phyloP scores from a whole-genome alignment of 345 rosid species.

The Populus pruinosa region DNA sequence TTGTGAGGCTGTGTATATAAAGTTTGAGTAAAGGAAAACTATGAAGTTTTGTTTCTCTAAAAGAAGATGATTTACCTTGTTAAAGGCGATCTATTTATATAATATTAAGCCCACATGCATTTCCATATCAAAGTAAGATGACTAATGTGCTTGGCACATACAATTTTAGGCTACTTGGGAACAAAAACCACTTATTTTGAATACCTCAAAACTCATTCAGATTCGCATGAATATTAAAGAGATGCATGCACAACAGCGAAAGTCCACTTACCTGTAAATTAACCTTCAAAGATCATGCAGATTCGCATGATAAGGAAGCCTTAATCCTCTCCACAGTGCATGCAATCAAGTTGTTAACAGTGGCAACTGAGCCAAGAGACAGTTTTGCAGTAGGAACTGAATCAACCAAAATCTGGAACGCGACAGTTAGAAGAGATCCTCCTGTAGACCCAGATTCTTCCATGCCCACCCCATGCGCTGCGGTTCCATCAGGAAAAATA shows the following conservation, averaged over 20 bases:
- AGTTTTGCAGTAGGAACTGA: slow-evolving; percentile 76
- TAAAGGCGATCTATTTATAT: no score
- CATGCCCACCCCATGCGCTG: slow-evolving; percentile 12
- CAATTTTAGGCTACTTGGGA: no score
- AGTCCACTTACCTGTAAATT: neutral
- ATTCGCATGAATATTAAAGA: no score
- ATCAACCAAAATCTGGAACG: slow-evolving; percentile 76
- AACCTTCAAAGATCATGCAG: slow-evolving; percentile 18
- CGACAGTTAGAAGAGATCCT: slow-evolving; percentile 78
- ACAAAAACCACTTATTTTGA: no score
- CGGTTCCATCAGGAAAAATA: slow-evolving; percentile 58
- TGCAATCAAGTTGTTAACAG: slow-evolving; percentile 66
- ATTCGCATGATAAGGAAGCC: slow-evolving; percentile 47
- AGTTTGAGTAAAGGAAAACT: no score
- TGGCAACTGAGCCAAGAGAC: slow-evolving; percentile 73
- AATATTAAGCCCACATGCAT: no score
- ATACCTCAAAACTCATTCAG: no score
- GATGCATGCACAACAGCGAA: neutral
- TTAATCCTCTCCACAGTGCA: slow-evolving; percentile 79
- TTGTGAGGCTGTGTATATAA: no score
- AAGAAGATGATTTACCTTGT: no score
- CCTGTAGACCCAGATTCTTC: slow-evolving; percentile 23
- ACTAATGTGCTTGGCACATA: no score
- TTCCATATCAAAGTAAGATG: no score
- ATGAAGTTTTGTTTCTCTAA: no score